Conservation (phyloP, 352 stramenopile species). For the Globisporangium paroecandrum region DNA sequence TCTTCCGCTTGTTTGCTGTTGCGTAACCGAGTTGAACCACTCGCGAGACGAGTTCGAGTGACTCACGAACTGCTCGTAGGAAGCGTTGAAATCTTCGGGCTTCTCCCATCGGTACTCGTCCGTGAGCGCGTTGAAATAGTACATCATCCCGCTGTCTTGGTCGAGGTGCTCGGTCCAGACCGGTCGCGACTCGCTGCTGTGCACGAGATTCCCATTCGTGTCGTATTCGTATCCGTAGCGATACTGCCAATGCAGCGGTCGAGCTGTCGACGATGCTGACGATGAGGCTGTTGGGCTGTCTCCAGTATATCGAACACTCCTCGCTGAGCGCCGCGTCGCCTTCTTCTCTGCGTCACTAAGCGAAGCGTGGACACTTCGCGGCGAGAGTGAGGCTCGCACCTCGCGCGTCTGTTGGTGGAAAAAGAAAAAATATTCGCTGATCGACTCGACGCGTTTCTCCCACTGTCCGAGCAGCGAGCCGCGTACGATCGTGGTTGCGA, state of each 20-base stretch:
- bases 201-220: slow-evolving; percentile 30
- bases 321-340: slow-evolving; percentile 22
- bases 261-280: slow-evolving; percentile 8
- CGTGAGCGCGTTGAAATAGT: slow-evolving; percentile 74
- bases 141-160: slow-evolving; percentile 36
- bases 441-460: slow-evolving; percentile 60
- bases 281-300: neutral
- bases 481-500: slow-evolving; percentile 28
- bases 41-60: slow-evolving; percentile 45
- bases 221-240: slow-evolving; percentile 73
- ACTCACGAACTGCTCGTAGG: slow-evolving; percentile 46
- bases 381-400: slow-evolving; percentile 55
- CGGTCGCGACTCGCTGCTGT: slow-evolving; percentile 25
- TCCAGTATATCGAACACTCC: slow-evolving; percentile 18
- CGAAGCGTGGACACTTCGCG: slow-evolving; percentile 44
- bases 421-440: slow-evolving; percentile 70
- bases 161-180: slow-evolving; percentile 71
- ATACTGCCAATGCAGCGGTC: slow-evolving; percentile 72
- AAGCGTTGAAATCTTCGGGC: slow-evolving; percentile 51
- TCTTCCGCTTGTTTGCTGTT: slow-evolving; percentile 8
- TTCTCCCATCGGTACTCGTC: slow-evolving; percentile 80
- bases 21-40: slow-evolving; percentile 47
- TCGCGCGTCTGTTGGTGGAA: slow-evolving; percentile 47
- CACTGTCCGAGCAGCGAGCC: slow-evolving; percentile 43
- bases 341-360: slow-evolving; percentile 21